Base-by-base conservation (phyloP, 202 grass and related monocot genomes). In the Carex arenaria region DNA sequence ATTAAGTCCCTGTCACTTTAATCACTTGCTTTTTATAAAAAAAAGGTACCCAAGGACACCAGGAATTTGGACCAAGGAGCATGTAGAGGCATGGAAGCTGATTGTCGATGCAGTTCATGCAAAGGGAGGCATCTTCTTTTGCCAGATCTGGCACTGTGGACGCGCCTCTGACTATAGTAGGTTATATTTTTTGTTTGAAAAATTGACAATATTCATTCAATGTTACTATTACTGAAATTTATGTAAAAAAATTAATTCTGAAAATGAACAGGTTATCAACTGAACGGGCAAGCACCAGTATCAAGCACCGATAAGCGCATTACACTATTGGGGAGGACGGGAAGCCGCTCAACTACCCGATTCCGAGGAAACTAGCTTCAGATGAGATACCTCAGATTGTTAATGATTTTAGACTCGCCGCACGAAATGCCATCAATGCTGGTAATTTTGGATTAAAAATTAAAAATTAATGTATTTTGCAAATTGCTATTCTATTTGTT, bases 351-450 rank as follows among this genome's bases (percentile, higher is more conserved):
- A 85, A 84, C 61, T 93, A 84, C 54, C 76, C 83, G 23, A 52
- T 76, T 32, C 91, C 91, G 7, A 72, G 67, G 69, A 84, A 82
- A 12, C 52, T 93, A 72, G 68, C 10, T 49, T 69, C 56, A 76
- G 75, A 90, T 13, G 88, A 93, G 59, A 88, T 90, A 38, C 88
- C 74, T 56, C 26, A 62, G 15, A 79, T 90, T 3, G 45, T 90
- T 19, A 65, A 86, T 82, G 91, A 88, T 90, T 93, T 90, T 79
- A 61, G 80, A 18, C 73, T 88, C 70, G 88, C 88, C 55, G 67
- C 91, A 30, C 73, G 61, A 67, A 90, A 90, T 72, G 84, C 87
- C 43, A 90, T 93, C 5, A 62, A 88, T 80, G 86, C 91, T 59
- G 88, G 91, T 90, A 92, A 78, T 12, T 47, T 64, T 45, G 31